phyloP scores from a whole-genome alignment of 176 grass and related monocot species.

The Ampelocalamus luodianensis region DNA sequence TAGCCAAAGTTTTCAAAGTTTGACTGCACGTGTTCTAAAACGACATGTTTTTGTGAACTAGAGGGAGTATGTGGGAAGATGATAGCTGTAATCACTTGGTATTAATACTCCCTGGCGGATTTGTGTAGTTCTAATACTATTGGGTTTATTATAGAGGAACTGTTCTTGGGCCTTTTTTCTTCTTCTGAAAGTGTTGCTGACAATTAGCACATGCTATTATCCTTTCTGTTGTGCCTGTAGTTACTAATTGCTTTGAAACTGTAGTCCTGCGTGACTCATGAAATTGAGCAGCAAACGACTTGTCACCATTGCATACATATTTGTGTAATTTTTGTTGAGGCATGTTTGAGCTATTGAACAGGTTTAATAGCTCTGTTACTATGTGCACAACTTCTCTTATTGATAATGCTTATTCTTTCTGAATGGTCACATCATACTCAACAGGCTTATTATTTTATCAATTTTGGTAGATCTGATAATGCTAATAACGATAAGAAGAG shows the following conservation, averaged over 20 bases:
- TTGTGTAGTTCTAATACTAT: constrained; percentile 1
- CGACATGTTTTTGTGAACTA: no score
- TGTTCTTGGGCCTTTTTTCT: neutral
- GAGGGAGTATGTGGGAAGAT: neutral
- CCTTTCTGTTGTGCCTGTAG: constrained; percentile 9
- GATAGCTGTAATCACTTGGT: neutral
- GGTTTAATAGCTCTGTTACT: constrained; percentile 34
- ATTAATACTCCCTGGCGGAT: neutral
- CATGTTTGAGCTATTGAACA: neutral
- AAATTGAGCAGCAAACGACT: constrained; percentile 20
- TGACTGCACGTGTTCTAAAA: no score
- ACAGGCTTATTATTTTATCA: constrained; percentile 36
- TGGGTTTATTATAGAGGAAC: constrained; percentile 3
- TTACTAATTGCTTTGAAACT: constrained; percentile 24
- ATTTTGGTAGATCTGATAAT: constrained; percentile 58
- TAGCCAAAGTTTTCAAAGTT: no score
- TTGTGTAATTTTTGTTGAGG: constrained; percentile 13
- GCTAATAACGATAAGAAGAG: constrained; percentile 65
- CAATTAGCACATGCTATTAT: neutral
- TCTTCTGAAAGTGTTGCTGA: neutral
- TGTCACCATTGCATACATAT: no score
- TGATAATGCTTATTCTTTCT: constrained; percentile 25
- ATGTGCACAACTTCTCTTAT: constrained; percentile 2
- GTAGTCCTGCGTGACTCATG: neutral
- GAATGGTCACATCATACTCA: constrained; percentile 30